Base-by-base conservation (phyloP, 2,329 filamentous ascomycete genomes). In the Phaeosphaeriaceae sp. region DNA sequence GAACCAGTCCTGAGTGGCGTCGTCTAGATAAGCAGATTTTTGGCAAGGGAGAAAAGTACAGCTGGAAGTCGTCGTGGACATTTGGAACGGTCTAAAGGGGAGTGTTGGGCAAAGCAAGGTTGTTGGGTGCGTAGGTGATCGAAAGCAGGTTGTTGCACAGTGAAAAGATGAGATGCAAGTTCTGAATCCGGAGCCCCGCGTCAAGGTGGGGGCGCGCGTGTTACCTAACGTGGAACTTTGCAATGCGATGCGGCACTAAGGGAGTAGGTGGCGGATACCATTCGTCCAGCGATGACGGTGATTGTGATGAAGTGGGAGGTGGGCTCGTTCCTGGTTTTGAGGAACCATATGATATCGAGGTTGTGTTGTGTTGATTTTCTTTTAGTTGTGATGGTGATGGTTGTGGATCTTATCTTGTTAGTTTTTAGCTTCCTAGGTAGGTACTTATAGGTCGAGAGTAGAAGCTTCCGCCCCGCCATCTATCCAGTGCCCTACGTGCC, bases 1-100 rank as follows among this genome's bases (percentile, higher is more conserved):
- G 52, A 49, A n/a, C n/a, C 52, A 70, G 67, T 52, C 67, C 67
- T 21, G 67, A 70, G 50, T 70, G 67, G 67, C 63, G 64, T 44
- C 65, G 67, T 34, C 46, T 68, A 33, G 46, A 49, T 34, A 61
- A 69, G 58, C 67, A 70, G 54, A 60, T 69, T 36, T 63, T 59
- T 15, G 67, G 65, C 2, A 66, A 66, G 30, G 66, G 66, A 30
- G 47, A 68, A 21, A 66, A 64, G 56, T 70, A 70, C 57, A 63
- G 66, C 50, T 70, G 67, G 67, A 56, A 64, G 49, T 62, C 65
- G 16, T 62, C 63, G 29, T 70, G 67, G 67, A 60, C 60, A 17
- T 70, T 70, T 63, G 67, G 66, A 8, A 59, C 61, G 8, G 47
- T 68, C 34, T 64, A 49, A 45, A 43, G 26, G 43, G 17, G 32